Base-by-base conservation (phyloP, 192 early-diverging fungal species). In the Lunasporangiospora selenospora region DNA sequence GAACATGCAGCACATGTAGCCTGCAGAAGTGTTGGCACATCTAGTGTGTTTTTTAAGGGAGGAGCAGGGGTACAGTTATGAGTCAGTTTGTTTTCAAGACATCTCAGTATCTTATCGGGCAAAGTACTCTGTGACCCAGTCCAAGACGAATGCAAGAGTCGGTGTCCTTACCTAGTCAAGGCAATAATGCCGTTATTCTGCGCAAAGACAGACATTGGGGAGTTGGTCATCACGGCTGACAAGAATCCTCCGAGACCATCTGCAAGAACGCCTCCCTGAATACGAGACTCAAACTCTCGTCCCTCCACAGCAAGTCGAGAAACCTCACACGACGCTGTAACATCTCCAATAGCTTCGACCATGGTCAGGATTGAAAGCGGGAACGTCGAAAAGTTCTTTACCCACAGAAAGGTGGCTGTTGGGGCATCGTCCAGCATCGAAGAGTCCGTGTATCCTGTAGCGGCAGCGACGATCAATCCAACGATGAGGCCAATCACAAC, bases 111-210 rank as follows among this genome's bases (percentile, higher is more conserved):
- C n/a, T n/a, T n/a, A n/a, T n/a, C n/a, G 21, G 15, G 37, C 21
- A 6, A n/a, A 4, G 6, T 24, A 24, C 23, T 36, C 52, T 13
- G 16, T 33, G n/a, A n/a, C n/a, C n/a, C n/a, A n/a, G n/a, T n/a
- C n/a, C n/a, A n/a, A n/a, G n/a, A n/a, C n/a, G n/a, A n/a, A n/a
- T n/a, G n/a, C n/a, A n/a, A n/a, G n/a, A n/a, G n/a, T 56, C 27
- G 27, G 52, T 77, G 36, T 37, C 24, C 16, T 65, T 75, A 80
- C 70, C 81, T 62, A 6, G 82, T 81, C 23, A 83, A 36, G 13
- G 82, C 82, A 59, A 84, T 81, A 31, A 84, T 77, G 31, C 82
- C 82, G 24, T 84, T 84, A 42, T 84, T 84, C 40, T 84, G 82
- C 12, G 83, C 73, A 79, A 84, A 84, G 13, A 80, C 81, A 26